Evolutionary conservation across 345 rosid genomes (phyloP), one percentile per base, ranked within the genome.

Genomic region (Dimocarpus longan): DNA sequence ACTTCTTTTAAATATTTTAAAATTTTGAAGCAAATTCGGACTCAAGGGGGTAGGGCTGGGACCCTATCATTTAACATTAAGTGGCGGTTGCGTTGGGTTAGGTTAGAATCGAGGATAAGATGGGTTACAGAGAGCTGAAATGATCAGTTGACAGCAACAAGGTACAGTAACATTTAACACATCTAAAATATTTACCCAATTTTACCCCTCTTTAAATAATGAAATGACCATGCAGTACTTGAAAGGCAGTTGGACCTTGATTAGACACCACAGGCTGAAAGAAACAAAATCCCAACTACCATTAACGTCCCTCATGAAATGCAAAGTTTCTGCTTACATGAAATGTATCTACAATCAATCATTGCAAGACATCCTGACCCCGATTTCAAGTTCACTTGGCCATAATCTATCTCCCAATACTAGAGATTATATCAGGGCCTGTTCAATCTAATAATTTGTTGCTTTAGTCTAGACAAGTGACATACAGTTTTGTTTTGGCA

Each of bases 331-430:
- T 42, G 32, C 37, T 21, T 57, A 73, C 76, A 57, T 73, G 44
- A 73, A 59, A 42, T 73, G 76, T 60, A 60, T 60, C 76, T 74
- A n/a, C 40, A 74, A 74, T 43, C 68, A 74, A 74, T 43, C 68
- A 62, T 42, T 1, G 68, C 42, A 24, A 26, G 9, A 28, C 54
- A 16, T 9, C 42, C 74, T 37, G 70, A 66, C 12, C 70, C 19
- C 12, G 7, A 26, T 5, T 16, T 5, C 5, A 8, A 16, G 9
- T 50, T 26, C 43, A 52, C 10, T 6, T 50, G 10, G 3, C 72
- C n/a, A 16, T 1, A 26, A 50, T 26, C 9, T 42, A 71, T 28
- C 43, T 52, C 54, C 12, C 54, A 48, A 32, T 32, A 32, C 54
- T 48, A 48, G 13, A 48, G 15, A 48, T 48, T 32, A 32, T 32